These are phyloP conservation scores for Purpureocillium takamizusanense DNA, from an alignment of 2,329 filamentous ascomycete genomes.

Conservation along the genomic window DNA sequence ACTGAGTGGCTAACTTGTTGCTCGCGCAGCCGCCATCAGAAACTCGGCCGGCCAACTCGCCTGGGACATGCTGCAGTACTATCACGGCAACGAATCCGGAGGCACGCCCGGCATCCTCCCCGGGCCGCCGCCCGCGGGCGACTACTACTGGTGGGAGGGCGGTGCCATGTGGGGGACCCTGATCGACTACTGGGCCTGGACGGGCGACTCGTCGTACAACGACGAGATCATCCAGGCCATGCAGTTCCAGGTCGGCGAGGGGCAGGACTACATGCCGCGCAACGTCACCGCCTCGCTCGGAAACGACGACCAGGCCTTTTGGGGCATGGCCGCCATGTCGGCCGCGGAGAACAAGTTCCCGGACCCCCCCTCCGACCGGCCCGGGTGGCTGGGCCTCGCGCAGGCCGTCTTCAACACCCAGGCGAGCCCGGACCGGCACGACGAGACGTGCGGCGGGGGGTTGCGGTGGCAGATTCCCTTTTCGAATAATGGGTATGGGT, in stretches of 20 bases:
- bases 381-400: constrained; percentile 45
- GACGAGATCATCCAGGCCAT: constrained; percentile 38
- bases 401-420: constrained; percentile 53
- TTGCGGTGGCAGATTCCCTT: constrained; percentile 68
- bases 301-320: constrained; percentile 58
- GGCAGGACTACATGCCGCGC: constrained; percentile 43
- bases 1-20: no score
- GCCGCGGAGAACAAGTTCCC: constrained; percentile 48
- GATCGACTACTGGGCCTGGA: constrained; percentile 55
- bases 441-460: constrained; percentile 44
- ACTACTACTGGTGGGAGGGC: constrained; percentile 48
- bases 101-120: no score
- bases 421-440: constrained; percentile 46
- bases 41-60: no score
- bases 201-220: constrained; percentile 49
- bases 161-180: constrained; percentile 50
- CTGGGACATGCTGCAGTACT: no score
- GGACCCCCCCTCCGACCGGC: constrained; percentile 35
- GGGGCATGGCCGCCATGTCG: constrained; percentile 53
- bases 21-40: no score
- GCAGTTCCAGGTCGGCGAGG: constrained; percentile 40
- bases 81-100: no score
- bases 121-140: no score
- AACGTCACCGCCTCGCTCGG: constrained; percentile 42
- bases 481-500: constrained; percentile 64